A percentile compares a stretch with the other conserved stretches of the same genome.
Evolutionary conservation across 2,329 filamentous ascomycete species (phyloP).

Genomic region (Ploettnerulaceae sp.): DNA sequence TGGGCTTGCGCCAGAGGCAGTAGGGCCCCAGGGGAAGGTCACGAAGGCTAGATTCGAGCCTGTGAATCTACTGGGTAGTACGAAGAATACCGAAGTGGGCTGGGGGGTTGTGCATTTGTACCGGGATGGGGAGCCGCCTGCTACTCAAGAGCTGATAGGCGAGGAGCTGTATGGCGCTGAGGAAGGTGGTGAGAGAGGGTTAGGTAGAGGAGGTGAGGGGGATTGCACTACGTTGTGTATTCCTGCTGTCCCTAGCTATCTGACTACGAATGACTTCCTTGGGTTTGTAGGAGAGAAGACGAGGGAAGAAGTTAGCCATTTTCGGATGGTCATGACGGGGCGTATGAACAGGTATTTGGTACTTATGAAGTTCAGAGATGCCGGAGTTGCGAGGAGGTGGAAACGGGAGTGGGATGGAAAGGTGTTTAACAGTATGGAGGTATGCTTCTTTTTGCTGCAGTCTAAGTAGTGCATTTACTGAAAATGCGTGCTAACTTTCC

Average conservation of each 20-base stretch:
- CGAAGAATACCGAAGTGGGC: constrained; percentile 68
- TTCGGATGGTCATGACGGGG: constrained; percentile 87
- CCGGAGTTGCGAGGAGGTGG: constrained; percentile 71
- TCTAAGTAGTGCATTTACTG: background rate
- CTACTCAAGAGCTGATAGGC: constrained; percentile 47
- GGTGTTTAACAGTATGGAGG: constrained; percentile 87
- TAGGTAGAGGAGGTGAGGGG: constrained; percentile 33
- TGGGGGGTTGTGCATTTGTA: constrained; percentile 96
- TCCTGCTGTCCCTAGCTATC: constrained; percentile 88
- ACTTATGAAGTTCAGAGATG: constrained; percentile 84
- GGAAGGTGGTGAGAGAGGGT: constrained; percentile 26
- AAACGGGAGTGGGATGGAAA: constrained; percentile 86
- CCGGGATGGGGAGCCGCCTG: constrained; percentile 72
- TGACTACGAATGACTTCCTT: constrained; percentile 84
- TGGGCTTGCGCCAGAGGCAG: constrained; percentile 47
- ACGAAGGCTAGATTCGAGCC: constrained; percentile 79
- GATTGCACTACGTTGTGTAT: constrained; percentile 89
- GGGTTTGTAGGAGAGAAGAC: constrained; percentile 89
- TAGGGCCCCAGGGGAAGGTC: constrained; percentile 47
- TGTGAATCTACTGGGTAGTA: constrained; percentile 48
- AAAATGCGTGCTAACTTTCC: constrained; percentile 17
- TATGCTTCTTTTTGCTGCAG: constrained; percentile 38
- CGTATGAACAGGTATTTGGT: constrained; percentile 90
- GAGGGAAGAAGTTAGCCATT: constrained; percentile 82
- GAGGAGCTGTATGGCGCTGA: constrained; percentile 24